phyloP scores from a whole-genome alignment of 1,139 yeast genomes.

The Lodderomyces pseudojiufengensis region DNA sequence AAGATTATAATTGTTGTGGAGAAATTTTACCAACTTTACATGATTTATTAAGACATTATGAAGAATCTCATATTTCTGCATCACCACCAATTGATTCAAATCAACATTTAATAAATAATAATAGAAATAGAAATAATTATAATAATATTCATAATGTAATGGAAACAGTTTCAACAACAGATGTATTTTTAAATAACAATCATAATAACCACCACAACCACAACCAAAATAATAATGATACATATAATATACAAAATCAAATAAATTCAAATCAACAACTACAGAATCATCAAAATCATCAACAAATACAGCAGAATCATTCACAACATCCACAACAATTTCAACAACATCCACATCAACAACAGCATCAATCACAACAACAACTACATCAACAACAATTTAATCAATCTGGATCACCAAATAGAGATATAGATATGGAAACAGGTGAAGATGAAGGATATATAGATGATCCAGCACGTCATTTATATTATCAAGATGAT shows the following conservation, averaged over 20 bases:
- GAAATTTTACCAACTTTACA: slow-evolving; percentile 87
- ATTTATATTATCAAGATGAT: slow-evolving; percentile 85
- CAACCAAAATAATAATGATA: slow-evolving; percentile 13
- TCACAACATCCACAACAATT: slow-evolving; percentile 16
- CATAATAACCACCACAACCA: slow-evolving; percentile 13
- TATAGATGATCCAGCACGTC: slow-evolving; percentile 91
- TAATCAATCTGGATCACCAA: slow-evolving; percentile 14
- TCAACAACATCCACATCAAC: slow-evolving; percentile 14
- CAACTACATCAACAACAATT: slow-evolving; percentile 16
- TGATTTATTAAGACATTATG: slow-evolving; percentile 90
- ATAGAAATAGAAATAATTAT: slow-evolving; percentile 34
- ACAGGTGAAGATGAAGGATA: slow-evolving; percentile 54
- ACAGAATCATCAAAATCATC: slow-evolving; percentile 15
- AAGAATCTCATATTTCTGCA: slow-evolving; percentile 89
- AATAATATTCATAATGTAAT: slow-evolving; percentile 47
- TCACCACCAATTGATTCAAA: slow-evolving; percentile 53
- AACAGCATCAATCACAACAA: slow-evolving; percentile 13
- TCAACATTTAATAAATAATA: slow-evolving; percentile 28
- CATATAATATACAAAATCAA: slow-evolving; percentile 11
- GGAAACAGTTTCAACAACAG: slow-evolving; percentile 85
- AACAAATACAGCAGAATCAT: slow-evolving; percentile 17
- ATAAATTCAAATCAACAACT: slow-evolving; percentile 15
- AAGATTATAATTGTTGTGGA: slow-evolving; percentile 96
- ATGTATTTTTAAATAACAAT: slow-evolving; percentile 62
- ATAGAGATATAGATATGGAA: slow-evolving; percentile 26